Conservation (phyloP, 208 protist species). For the Wallacemonas sp. region DNA sequence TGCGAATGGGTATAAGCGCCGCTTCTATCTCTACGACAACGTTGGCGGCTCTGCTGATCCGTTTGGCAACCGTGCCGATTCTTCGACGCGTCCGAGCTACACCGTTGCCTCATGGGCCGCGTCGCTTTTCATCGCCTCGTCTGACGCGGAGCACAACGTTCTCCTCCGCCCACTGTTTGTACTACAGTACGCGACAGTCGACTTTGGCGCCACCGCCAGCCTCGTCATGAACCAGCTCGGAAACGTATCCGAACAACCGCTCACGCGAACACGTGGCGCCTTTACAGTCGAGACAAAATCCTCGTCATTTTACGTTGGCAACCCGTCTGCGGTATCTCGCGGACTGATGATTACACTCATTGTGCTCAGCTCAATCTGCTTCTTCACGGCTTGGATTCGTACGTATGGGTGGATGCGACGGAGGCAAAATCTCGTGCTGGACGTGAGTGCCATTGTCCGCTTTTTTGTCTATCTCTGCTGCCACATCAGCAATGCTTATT, state of each 20-base stretch:
- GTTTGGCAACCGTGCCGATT: not conserved
- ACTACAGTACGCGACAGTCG: conserved; percentile 44
- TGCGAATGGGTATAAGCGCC: conserved; percentile 33
- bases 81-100: conserved; percentile 18
- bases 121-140: conserved; percentile 31
- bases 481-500: conserved; percentile 74
- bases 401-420: conserved; percentile 86
- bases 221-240: not conserved
- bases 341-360: conserved; percentile 63
- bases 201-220: not conserved
- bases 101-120: conserved; percentile 32
- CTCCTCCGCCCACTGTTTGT: conserved; percentile 45
- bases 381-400: conserved; percentile 60
- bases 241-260: conserved; percentile 17
- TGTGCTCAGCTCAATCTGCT: conserved; percentile 50
- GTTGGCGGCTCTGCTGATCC: conserved; percentile 23
- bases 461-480: conserved; percentile 78
- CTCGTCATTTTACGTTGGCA: conserved; percentile 38
- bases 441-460: conserved; percentile 39
- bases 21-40: conserved; percentile 80
- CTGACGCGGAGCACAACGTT: not conserved
- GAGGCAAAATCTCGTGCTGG: conserved; percentile 69
- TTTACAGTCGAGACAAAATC: conserved; percentile 25
- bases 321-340: conserved; percentile 27
- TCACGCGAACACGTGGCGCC: conserved; percentile 9